phyloP scores from a whole-genome alignment of 1,284 basidiomycete genomes.

The Cronartium quercuum region DNA sequence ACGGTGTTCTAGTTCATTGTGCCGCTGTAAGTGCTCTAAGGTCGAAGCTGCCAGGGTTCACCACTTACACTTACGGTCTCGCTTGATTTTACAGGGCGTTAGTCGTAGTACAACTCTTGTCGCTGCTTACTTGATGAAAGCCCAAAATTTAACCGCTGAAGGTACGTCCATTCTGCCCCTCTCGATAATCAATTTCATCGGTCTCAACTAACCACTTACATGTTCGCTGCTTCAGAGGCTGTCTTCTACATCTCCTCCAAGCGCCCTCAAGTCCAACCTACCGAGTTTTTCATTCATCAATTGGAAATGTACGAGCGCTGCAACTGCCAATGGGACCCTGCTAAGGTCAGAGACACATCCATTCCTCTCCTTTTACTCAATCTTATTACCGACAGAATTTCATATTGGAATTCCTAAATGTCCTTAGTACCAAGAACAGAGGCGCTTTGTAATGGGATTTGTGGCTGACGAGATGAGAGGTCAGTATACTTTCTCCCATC shows the following conservation, averaged over 20 bases:
- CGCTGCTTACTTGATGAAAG: conserved; percentile 35
- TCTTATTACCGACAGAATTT: neutral
- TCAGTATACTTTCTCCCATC: neutral
- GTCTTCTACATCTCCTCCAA: conserved; percentile 19
- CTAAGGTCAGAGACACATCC: neutral
- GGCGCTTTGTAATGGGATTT: conserved; percentile 28
- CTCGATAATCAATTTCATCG: neutral
- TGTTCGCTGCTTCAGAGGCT: conserved; percentile 2
- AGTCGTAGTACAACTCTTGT: conserved; percentile 20
- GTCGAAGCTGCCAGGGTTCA: neutral
- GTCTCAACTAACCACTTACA: neutral
- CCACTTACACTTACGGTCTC: neutral
- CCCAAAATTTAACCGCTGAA: conserved; percentile 17
- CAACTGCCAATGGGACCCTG: conserved; percentile 30
- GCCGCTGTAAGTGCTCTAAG: conserved; percentile 15
- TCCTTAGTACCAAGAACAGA: conserved; percentile 30
- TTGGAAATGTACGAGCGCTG: conserved; percentile 33
- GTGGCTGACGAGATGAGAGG: conserved; percentile 31
- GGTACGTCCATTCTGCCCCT: neutral
- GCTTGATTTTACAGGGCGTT: conserved; percentile 14
- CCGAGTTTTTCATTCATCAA: conserved; percentile 35
- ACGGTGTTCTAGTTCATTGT: conserved; percentile 29
- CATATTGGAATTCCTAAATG: neutral
- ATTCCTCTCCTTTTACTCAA: neutral
- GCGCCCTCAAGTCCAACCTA: conserved; percentile 33